Percentiles rank a stretch among this genome's conserved stretches.
These are phyloP conservation scores for Dryadomyces quercus-mongolicae DNA, from an alignment of 2,329 filamentous ascomycete genomes.

Conservation along the genomic window DNA sequence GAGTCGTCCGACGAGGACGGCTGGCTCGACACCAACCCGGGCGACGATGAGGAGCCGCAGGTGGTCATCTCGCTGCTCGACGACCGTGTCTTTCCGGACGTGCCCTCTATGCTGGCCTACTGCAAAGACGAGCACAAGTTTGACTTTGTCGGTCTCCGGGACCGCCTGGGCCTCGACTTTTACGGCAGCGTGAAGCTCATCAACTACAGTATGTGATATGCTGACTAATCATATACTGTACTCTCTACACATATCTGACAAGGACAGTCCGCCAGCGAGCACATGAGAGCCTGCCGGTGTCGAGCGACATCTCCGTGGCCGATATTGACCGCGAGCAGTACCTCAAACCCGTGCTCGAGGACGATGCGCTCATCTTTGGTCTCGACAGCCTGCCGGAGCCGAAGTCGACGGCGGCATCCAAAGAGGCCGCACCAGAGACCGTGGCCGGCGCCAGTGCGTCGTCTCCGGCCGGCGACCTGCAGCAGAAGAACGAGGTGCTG, in stretches of 20 bases:
- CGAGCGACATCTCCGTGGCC: conserved; percentile 44
- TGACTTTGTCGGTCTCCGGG: conserved; percentile 50
- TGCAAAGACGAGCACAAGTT: conserved; percentile 55
- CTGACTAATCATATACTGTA: too few relatives aligned
- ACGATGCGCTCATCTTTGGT: conserved; percentile 79
- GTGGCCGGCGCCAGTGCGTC: not conserved
- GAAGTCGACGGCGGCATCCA: conserved; percentile 12
- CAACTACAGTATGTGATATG: conserved; percentile 45
- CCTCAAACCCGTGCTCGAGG: conserved; percentile 73
- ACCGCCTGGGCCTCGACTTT: conserved; percentile 53
- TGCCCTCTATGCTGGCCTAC: conserved; percentile 52
- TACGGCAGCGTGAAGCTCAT: conserved; percentile 62
- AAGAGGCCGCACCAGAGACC: conserved; percentile 1
- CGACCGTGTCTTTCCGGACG: conserved; percentile 51
- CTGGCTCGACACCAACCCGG: conserved; percentile 27
- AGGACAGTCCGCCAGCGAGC: conserved; percentile 33
- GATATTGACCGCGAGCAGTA: conserved; percentile 68
- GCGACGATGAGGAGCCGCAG: conserved; percentile 46
- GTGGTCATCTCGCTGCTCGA: conserved; percentile 58
- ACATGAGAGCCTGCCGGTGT: conserved; percentile 31
- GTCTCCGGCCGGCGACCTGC: conserved; percentile 13
- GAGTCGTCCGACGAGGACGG: conserved; percentile 24
- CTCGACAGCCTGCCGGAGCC: conserved; percentile 61
- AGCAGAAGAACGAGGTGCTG: conserved; percentile 40
- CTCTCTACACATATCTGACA: not conserved